phyloP scores from a whole-genome alignment of 2,329 filamentous ascomycete genomes.

The Exophiala spinifera region DNA sequence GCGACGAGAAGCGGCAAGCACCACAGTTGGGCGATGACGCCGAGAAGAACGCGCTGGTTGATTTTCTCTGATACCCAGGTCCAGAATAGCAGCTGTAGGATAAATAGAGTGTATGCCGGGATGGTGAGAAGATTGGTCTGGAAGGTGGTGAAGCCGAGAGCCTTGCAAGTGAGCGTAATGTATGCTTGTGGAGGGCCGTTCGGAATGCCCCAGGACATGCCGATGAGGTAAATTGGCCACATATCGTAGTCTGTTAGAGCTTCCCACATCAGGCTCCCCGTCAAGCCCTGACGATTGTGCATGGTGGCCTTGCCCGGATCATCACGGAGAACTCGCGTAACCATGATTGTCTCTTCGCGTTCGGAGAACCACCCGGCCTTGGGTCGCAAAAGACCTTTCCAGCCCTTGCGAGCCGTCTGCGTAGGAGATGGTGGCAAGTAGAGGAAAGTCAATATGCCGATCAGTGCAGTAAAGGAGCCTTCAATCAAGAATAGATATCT shows the following conservation, averaged over 20 bases:
- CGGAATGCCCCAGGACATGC: slow-evolving; percentile 55
- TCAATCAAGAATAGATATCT: slow-evolving; percentile 33
- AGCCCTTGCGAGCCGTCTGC: slow-evolving; percentile 58
- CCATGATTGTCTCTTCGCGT: slow-evolving; percentile 58
- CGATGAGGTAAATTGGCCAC: slow-evolving; percentile 57
- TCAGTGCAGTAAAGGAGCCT: slow-evolving; percentile 50
- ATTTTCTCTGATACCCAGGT: slow-evolving; percentile 52
- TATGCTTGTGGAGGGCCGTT: slow-evolving; percentile 51
- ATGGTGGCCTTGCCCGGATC: slow-evolving; percentile 59
- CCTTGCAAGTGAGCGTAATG: slow-evolving; percentile 57
- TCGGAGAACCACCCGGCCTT: slow-evolving; percentile 59
- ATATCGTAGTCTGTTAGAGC: slow-evolving; percentile 59
- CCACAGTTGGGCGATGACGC: slow-evolving; percentile 56
- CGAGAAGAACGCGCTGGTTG: slow-evolving; percentile 47
- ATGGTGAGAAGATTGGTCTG: slow-evolving; percentile 63
- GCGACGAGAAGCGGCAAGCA: slow-evolving; percentile 57
- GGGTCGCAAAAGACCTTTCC: slow-evolving; percentile 42
- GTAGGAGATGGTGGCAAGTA: slow-evolving; percentile 65
- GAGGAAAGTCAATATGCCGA: slow-evolving; percentile 56
- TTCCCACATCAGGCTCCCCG: slow-evolving; percentile 57
- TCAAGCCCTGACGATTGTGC: slow-evolving; percentile 58
- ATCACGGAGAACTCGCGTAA: slow-evolving; percentile 58
- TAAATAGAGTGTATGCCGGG: slow-evolving; percentile 56
- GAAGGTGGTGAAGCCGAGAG: slow-evolving; percentile 59
- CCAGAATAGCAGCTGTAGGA: slow-evolving; percentile 54